These are phyloP conservation scores for Talaromyces adpressus DNA, from an alignment of 495 filamentous ascomycete genomes.

Conservation along the genomic window DNA sequence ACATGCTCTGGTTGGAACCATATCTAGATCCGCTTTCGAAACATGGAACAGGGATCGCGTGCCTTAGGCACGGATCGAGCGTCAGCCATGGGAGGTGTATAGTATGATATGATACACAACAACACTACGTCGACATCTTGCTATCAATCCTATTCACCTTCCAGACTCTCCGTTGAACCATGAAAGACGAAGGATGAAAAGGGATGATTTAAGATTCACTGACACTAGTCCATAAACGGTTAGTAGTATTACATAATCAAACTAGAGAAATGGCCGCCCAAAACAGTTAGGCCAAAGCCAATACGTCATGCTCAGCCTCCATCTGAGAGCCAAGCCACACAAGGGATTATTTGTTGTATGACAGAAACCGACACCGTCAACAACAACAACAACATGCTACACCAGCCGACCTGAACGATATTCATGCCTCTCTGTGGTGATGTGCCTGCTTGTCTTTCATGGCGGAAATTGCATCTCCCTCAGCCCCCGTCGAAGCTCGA, in stretches of 20 bases:
- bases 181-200: not conserved
- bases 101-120: not conserved
- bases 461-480: constrained; percentile 22
- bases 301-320: constrained; percentile 1
- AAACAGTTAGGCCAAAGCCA: not conserved
- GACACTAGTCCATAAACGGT: not conserved
- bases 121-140: no score
- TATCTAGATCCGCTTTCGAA: no score
- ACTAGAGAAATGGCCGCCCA: not conserved
- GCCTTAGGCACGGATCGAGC: not conserved
- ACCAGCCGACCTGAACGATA: not conserved
- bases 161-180: no score
- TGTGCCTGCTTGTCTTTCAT: not conserved
- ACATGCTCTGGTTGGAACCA: no score
- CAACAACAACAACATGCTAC: not conserved
- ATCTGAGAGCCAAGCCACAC: not conserved
- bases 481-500: constrained; percentile 61
- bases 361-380: not conserved
- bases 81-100: not conserved
- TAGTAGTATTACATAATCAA: not conserved
- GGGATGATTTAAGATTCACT: not conserved
- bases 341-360: not conserved
- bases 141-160: no score
- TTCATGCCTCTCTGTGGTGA: not conserved
- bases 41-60: not conserved